These are phyloP conservation scores for Coemansia sp. DNA, from an alignment of 192 early-diverging fungal species.

Conservation along the genomic window DNA sequence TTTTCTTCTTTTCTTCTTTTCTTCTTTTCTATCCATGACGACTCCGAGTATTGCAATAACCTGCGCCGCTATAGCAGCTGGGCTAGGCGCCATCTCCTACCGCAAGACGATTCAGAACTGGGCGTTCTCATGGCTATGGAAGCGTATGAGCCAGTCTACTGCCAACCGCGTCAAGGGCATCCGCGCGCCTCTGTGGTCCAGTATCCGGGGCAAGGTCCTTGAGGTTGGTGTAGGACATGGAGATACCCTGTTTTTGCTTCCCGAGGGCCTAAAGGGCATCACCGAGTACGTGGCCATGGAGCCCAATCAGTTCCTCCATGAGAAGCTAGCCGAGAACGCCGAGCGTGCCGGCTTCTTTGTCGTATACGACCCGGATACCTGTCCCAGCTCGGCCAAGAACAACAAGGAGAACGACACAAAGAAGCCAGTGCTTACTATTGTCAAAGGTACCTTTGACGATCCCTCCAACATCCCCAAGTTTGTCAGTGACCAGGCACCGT, in stretches of 20 bases:
- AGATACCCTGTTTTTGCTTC: conserved; percentile 14
- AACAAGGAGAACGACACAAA: neutral
- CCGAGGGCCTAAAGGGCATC: neutral
- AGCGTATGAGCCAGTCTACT: conserved; percentile 2
- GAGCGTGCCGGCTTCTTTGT: conserved; percentile 12
- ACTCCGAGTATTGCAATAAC: no score
- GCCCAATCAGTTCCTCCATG: conserved; percentile 23
- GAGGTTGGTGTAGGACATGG: conserved; percentile 31
- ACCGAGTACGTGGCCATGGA: conserved; percentile 17
- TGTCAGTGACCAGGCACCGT: conserved; percentile 21
- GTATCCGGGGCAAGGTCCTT: conserved; percentile 26
- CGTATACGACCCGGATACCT: conserved; percentile 18
- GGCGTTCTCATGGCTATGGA: conserved; percentile 27
- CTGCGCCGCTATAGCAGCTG: no score
- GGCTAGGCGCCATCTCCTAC: no score
- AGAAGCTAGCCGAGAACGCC: conserved; percentile 9
- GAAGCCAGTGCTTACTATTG: conserved; percentile 17
- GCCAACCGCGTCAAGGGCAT: conserved; percentile 7
- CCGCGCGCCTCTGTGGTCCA: conserved; percentile 16
- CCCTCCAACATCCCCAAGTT: conserved; percentile 8
- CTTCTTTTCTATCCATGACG: no score
- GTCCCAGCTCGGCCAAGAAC: conserved; percentile 1
- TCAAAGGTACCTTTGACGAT: conserved; percentile 35
- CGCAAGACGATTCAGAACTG: conserved; percentile 19
- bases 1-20: no score